Base-by-base conservation (phyloP, 768 basidiomycete species). In the Boletus rubescentipes region DNA sequence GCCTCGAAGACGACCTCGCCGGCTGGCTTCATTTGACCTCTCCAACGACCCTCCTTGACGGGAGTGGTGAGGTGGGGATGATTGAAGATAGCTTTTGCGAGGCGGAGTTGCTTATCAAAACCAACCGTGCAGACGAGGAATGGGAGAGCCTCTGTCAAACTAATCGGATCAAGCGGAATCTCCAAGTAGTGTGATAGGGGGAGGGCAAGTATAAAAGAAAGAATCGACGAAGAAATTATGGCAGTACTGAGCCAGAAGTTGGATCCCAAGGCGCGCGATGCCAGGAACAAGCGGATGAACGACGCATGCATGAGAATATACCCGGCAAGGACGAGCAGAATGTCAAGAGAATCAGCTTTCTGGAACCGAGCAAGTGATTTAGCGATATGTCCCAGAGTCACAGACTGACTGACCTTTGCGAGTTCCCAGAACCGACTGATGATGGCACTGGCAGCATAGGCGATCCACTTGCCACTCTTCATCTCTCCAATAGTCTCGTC, bases 81-180 rank as follows among this genome's bases (percentile, higher is more conserved):
- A 29, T 83, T 80, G 73, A 98, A 92, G 15, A 98, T 91, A 2
- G 93, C 88, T 12, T 87, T 81, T 3, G 94, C 95, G 23, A 99
- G 85, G 8, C 91, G 83, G 42, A 96, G 85, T 0, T 95, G 96
- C 70, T 99, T 98, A 73, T 99, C 97, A 70, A 98, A 99, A 8
- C 96, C 96, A 55, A 99, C 86, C 2, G 94, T 97, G 71, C 96
- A 96, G 34, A 99, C 95, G 44, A 98, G 78, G 85, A 98, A 98
- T 0, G 97, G 97, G 0, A 99, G 81, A 0, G 97, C 96, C 70
- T 99, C 97, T 10, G 91, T 93, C 46, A 99, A 79, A 10, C 87
- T 87, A 49, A 98, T 87, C 2, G 93, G 93, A 69, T 98, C 95
- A 61, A 99, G 86, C 18, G 86, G 88, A 54, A 99, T 92, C 61